Base-by-base conservation (phyloP, 345 rosid species). In the Carallia pectinifolia region DNA sequence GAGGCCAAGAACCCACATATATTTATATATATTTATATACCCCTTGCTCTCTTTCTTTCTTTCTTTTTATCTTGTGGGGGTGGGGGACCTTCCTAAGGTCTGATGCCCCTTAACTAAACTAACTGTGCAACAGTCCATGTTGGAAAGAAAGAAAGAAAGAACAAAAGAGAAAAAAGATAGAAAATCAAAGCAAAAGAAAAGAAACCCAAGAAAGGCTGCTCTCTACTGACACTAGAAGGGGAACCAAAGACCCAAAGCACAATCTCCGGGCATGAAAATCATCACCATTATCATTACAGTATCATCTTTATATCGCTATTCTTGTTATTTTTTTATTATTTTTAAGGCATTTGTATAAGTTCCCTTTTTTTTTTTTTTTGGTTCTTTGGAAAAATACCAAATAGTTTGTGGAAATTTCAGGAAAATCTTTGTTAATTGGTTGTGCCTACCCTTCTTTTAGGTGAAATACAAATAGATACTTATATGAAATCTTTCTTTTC, bases 201-300 rank as follows among this genome's bases (percentile, higher is more conserved):
- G 39, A 79, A 59, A 33, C 12, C 38, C 40, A 75, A 23, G 61
- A 71, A 87, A 86, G 86, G 89, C 89, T 84, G 90, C 89, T 74
- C 63, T 79, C 81, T 77, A 71, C 85, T 82, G 85, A 83, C 88
- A 82, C 71, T 71, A 61, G 82, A 70, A 73, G 84, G 79, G 73
- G 85, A 86, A 74, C 80, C 83, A 80, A 81, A 78, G 85, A 82
- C 85, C 85, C 74, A 81, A 84, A 84, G 83, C 74, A 82, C 79
- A 69, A 69, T 74, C 81, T 53, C 58, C 71, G 62, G 79, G 88
- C 97, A 90, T 87, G 84, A 90, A 89, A 92, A 90, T 87, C 90
- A 85, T 81, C 90, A 83, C 88, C 85, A 61, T 62, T 78, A 80
- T 80, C 65, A 86, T 89, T 82, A 74, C 84, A 71, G 40, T 74